Evolutionary conservation across 169 alveolate genomes (phyloP).

Genomic region (Theileria parva): DNA sequence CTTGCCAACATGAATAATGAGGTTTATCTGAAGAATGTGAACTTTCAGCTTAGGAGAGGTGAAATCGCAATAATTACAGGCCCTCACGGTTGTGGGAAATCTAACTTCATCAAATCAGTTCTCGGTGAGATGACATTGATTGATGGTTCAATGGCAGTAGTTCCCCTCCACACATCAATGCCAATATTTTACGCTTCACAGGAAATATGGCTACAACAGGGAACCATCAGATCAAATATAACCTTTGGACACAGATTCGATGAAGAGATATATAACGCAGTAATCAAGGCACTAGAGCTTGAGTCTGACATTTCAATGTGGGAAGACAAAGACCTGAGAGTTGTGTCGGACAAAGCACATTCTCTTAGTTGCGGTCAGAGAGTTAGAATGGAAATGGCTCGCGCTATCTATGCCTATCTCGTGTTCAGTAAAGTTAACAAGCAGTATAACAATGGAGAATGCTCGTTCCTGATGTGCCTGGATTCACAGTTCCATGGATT

Average conservation of each 20-base stretch:
- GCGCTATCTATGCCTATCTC: slow-evolving; percentile 84
- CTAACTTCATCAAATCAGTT: slow-evolving; percentile 53
- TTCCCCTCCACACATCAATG: slow-evolving; percentile 52
- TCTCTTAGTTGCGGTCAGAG: slow-evolving; percentile 90
- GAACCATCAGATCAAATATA: slow-evolving; percentile 53
- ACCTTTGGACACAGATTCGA: slow-evolving; percentile 44
- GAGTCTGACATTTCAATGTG: slow-evolving; percentile 44
- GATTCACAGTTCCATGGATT: slow-evolving; percentile 71
- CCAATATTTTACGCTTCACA: slow-evolving; percentile 66
- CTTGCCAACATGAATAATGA: neutral
- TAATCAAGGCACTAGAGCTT: slow-evolving; percentile 34
- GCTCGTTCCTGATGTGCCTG: slow-evolving; percentile 63
- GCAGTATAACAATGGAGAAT: slow-evolving; percentile 15
- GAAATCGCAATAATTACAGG: slow-evolving; percentile 54
- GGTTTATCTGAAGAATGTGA: neutral
- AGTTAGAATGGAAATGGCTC: slow-evolving; percentile 90
- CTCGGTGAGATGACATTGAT: slow-evolving; percentile 66
- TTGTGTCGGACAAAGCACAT: slow-evolving; percentile 46
- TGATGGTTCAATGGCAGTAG: slow-evolving; percentile 64
- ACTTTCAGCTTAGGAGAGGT: slow-evolving; percentile 45
- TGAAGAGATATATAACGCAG: slow-evolving; percentile 34
- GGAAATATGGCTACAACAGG: slow-evolving; percentile 55
- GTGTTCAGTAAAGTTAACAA: slow-evolving; percentile 57
- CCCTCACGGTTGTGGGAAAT: slow-evolving; percentile 61
- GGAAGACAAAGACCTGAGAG: slow-evolving; percentile 58